Evolutionary conservation across 208 protist species (phyloP).

Genomic region (Wallacemonas sp.): DNA sequence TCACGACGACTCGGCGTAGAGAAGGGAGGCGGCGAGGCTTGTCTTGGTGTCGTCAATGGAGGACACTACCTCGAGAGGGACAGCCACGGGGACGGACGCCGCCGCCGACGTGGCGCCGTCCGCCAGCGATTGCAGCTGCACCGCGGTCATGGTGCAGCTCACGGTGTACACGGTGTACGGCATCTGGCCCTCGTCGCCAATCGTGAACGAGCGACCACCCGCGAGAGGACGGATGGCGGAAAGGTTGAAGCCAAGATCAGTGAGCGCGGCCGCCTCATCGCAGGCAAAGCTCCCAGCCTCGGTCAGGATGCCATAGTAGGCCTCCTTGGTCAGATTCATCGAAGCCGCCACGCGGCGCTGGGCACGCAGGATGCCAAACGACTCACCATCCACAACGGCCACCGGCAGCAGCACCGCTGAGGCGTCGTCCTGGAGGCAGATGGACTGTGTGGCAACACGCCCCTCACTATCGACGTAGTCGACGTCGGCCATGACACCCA

Average conservation of each 20-base stretch:
- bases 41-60: slow-evolving; percentile 57
- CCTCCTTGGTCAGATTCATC: slow-evolving; percentile 35
- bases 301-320: slow-evolving; percentile 41
- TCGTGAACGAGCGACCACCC: slow-evolving; percentile 30
- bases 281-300: slow-evolving; percentile 29
- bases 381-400: slow-evolving; percentile 25
- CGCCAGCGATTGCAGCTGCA: slow-evolving; percentile 27
- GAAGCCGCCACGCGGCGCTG: slow-evolving; percentile 41
- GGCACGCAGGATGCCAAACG: slow-evolving; percentile 45
- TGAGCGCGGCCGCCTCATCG: slow-evolving; percentile 30
- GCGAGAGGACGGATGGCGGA: slow-evolving; percentile 21
- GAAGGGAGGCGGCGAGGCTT: slow-evolving; percentile 44
- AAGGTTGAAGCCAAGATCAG: slow-evolving; percentile 32
- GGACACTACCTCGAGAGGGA: slow-evolving; percentile 46
- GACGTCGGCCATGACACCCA: slow-evolving; percentile 57
- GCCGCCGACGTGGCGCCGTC: neutral
- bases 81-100: slow-evolving; percentile 21
- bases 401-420: slow-evolving; percentile 61
- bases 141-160: slow-evolving; percentile 21
- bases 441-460: slow-evolving; percentile 32
- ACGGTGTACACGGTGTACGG: slow-evolving; percentile 48
- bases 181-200: slow-evolving; percentile 63
- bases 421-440: slow-evolving; percentile 35
- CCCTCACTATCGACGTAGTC: slow-evolving; percentile 39
- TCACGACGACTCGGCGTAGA: slow-evolving; percentile 18